Percentiles rank a stretch among this genome's conserved stretches.
Evolutionary conservation across 2,329 filamentous ascomycete species (phyloP).

Genomic region (Apiospora malaysiana): DNA sequence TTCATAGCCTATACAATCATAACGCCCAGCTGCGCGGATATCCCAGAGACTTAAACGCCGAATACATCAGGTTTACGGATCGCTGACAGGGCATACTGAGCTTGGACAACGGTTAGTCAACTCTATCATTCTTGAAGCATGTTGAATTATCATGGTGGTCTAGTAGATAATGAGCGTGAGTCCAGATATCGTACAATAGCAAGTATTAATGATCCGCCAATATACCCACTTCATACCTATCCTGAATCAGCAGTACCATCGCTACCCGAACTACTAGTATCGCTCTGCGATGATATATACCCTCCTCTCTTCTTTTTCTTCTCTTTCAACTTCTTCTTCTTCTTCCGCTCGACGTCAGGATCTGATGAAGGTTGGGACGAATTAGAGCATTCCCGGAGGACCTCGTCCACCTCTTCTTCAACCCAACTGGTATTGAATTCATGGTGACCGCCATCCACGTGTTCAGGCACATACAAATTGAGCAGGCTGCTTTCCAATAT

Average conservation of each 20-base stretch:
- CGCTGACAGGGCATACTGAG: not conserved
- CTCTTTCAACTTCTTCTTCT: not conserved
- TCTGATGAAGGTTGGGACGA: not conserved
- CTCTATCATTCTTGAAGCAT: not conserved
- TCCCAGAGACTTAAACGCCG: not conserved
- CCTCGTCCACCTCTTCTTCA: conserved; percentile 17
- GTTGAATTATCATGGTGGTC: not conserved
- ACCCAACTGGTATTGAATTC: conserved; percentile 22
- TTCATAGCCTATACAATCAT: not conserved
- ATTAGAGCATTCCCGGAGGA: not conserved
- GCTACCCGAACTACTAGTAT: not conserved
- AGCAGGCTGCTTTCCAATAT: not conserved
- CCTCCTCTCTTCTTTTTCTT: not conserved
- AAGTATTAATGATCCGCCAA: not conserved
- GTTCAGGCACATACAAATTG: conserved; percentile 18
- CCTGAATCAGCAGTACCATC: not conserved
- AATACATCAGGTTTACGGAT: too few species aligned
- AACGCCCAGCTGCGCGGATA: not conserved
- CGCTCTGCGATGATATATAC: not conserved
- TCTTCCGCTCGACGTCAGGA: not conserved
- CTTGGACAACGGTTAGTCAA: not conserved
- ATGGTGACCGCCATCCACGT: conserved; percentile 2
- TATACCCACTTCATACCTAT: not conserved
- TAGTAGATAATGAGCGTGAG: not conserved
- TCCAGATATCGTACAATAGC: not conserved